Base-by-base conservation (phyloP, 768 basidiomycete species). In the Suillus brevipes region DNA sequence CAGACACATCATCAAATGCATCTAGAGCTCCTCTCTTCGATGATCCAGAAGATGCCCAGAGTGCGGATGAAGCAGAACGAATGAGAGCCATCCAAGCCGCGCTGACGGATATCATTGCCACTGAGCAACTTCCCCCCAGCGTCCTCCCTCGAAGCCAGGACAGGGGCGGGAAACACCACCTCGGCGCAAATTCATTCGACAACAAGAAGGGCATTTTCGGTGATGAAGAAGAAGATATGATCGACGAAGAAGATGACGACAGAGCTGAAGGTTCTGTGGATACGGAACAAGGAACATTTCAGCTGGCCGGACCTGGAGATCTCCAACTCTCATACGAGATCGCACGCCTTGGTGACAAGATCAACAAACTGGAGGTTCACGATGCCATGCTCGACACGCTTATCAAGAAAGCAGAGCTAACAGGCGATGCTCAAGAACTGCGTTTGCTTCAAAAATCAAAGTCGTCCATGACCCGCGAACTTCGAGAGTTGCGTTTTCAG, bases 1-100 rank as follows among this genome's bases (percentile, higher is more conserved):
- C 82, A 0, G 87, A 87, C 34, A 66, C 76, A 7, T 78, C 82
- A 12, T 80, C 84, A 1, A 83, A 86, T 31, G 77, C 83, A n/a
- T 76, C 86, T 2, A 82, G 92, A 53, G 87, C 89, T 0, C 92
- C 92, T 9, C 80, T 96, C 25, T 95, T 96, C 67, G 87, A 90
- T 68, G 91, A 93, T 69, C 88, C 90, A 1, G 89, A 91, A 66
- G 90, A 94, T 65, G 73, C 68, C 4, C 77, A 66, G 65, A 85
- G 82, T 65, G 79, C 79, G 67, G 87, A 86, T 56, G 90, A 97
- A 75, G 86, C 90, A 60, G 84, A 90, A 69, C 84, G 94, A 45
- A 97, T 99, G 87, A 94, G 95, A 70, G 96, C 97, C 3, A 97
- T 99, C 23, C 95, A 95, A 71, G 95, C 95, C 9, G 97, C 97